These are phyloP conservation scores for Alternaria atra DNA, from an alignment of 2,329 filamentous ascomycete genomes.

Conservation along the genomic window DNA sequence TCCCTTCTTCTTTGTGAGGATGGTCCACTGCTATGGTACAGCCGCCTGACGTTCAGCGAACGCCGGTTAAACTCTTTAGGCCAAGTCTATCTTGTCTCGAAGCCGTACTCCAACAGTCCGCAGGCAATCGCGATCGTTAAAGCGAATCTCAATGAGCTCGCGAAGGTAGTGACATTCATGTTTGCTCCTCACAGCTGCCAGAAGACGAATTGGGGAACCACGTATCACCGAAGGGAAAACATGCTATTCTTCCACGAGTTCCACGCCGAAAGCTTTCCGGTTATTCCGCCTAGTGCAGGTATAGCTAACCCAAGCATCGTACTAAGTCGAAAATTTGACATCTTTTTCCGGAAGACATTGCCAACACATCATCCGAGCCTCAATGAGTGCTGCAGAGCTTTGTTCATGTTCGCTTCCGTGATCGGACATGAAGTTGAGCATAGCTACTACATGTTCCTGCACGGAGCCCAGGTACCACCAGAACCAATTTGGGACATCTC, in stretches of 20 bases:
- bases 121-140: slow-evolving; percentile 13
- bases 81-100: slow-evolving; percentile 14
- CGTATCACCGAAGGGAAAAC: not conserved
- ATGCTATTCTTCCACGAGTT: slow-evolving; percentile 16
- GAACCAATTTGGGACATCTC: slow-evolving; percentile 24
- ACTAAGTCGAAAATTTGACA: not conserved
- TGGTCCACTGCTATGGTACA: slow-evolving; percentile 28
- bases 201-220: slow-evolving; percentile 10
- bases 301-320: not conserved
- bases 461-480: not conserved
- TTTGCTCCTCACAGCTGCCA: slow-evolving; percentile 17
- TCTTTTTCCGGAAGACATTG: not conserved
- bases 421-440: slow-evolving; percentile 33
- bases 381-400: slow-evolving; percentile 13
- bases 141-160: slow-evolving; percentile 14
- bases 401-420: slow-evolving; percentile 24
- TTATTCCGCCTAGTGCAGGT: not conserved
- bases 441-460: slow-evolving; percentile 20
- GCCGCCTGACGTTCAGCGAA: slow-evolving; percentile 25
- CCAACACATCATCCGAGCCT: not conserved
- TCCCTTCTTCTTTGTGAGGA: slow-evolving; percentile 25
- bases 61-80: not conserved
- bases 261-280: not conserved
- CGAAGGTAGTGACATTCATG: slow-evolving; percentile 21
- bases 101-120: not conserved